These are phyloP conservation scores for Hordeum pubiflorum DNA, from an alignment of 202 grass and related monocot species.

Conservation along the genomic window DNA sequence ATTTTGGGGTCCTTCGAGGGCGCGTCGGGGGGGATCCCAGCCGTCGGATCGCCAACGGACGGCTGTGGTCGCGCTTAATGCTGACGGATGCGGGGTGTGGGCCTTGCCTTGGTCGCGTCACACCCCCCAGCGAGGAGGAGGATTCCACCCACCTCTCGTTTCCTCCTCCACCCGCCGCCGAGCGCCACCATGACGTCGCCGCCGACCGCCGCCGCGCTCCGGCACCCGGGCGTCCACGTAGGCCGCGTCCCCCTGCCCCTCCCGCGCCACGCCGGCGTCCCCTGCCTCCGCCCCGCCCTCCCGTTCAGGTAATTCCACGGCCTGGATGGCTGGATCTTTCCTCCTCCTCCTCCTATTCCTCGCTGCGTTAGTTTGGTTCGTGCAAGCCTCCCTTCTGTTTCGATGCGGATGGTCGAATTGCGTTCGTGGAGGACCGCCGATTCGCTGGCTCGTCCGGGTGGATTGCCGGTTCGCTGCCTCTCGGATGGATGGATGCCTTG, in stretches of 20 bases:
- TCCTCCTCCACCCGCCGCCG: constrained; percentile 19
- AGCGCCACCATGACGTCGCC: constrained; percentile 39
- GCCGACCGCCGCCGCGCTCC: constrained; percentile 19
- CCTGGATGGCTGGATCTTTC: not conserved
- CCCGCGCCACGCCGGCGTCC: not conserved
- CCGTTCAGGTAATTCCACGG: constrained; percentile 30
- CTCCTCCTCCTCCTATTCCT: not conserved
- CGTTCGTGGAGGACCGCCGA: not conserved
- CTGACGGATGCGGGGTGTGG: not conserved
- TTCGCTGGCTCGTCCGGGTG: not conserved
- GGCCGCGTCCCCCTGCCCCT: not conserved
- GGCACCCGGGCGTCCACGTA: not conserved
- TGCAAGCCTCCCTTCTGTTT: not conserved
- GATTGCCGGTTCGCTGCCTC: not conserved
- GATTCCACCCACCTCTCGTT: not conserved
- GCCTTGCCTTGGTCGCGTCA: not conserved
- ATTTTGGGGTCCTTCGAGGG: not conserved
- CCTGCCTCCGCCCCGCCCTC: not conserved
- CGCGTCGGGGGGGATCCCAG: not conserved
- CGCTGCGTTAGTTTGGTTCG: not conserved
- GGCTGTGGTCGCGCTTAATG: not conserved
- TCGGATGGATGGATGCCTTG: not conserved
- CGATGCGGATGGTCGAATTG: not conserved
- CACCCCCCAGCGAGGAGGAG: not conserved
- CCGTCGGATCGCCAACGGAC: not conserved